phyloP scores from a whole-genome alignment of 2,329 filamentous ascomycete species.

The Diatrype stigma region DNA sequence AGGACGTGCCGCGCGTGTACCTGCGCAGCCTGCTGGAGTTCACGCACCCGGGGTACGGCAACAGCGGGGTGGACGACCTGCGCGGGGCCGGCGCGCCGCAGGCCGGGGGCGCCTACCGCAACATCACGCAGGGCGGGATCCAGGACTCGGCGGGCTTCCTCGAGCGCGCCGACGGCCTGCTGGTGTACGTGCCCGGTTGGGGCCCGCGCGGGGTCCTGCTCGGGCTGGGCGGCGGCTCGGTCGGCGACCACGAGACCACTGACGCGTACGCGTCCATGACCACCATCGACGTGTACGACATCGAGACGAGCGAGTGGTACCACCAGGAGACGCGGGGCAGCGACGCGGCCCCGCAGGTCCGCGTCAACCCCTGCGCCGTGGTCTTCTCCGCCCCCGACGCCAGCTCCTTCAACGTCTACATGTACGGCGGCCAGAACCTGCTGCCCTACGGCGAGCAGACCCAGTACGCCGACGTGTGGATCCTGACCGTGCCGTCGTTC shows the following conservation, averaged over 20 bases:
- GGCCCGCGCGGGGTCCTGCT: slow-evolving; percentile 66
- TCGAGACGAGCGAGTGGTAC: slow-evolving; percentile 67
- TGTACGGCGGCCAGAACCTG: slow-evolving; percentile 74
- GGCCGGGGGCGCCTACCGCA: slow-evolving; percentile 62
- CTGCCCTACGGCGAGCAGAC: slow-evolving; percentile 53
- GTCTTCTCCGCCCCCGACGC: slow-evolving; percentile 67
- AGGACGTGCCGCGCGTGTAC: slow-evolving; percentile 59
- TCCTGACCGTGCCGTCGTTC: slow-evolving; percentile 67
- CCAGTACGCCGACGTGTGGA: slow-evolving; percentile 70
- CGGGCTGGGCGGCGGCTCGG: slow-evolving; percentile 66
- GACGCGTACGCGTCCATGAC: slow-evolving; percentile 57
- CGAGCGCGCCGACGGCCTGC: slow-evolving; percentile 67
- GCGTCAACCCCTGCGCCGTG: slow-evolving; percentile 69
- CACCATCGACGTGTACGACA: slow-evolving; percentile 69
- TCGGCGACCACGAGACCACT: slow-evolving; percentile 34
- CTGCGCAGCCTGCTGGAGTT: slow-evolving; percentile 72
- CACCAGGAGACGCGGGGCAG: slow-evolving; percentile 69
- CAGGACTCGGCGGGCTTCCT: slow-evolving; percentile 65
- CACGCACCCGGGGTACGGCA: slow-evolving; percentile 66
- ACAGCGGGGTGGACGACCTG: slow-evolving; percentile 57
- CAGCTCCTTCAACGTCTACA: slow-evolving; percentile 71
- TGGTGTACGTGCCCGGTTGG: slow-evolving; percentile 73
- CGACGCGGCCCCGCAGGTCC: slow-evolving; percentile 50
- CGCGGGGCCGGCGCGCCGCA: slow-evolving; percentile 52
- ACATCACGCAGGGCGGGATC: slow-evolving; percentile 68